Percentiles rank a stretch among this genome's conserved stretches.
phyloP scores from a whole-genome alignment of 192 early-diverging fungal species.

The Rhizophagus clarus region DNA sequence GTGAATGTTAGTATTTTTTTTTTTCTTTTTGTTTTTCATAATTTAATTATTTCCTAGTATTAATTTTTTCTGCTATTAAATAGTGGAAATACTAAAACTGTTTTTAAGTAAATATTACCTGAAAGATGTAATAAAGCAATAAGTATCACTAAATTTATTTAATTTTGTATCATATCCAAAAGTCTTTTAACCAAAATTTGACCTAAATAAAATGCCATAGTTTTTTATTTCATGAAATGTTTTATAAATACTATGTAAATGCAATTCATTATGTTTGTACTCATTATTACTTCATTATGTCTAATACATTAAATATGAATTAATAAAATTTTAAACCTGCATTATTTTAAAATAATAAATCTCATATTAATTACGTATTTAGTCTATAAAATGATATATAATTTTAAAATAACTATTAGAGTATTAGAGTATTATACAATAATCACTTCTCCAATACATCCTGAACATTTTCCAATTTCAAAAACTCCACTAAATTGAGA shows the following conservation, averaged over 20 bases:
- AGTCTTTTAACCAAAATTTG: too few species aligned
- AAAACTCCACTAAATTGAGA: constrained; percentile 10
- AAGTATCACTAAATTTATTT: too few species aligned
- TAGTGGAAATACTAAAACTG: constrained; percentile 5
- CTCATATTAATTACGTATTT: neutral
- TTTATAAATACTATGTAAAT: too few species aligned
- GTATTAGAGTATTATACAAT: constrained; percentile 4
- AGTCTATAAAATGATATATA: too few species aligned
- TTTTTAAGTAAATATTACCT: constrained; percentile 33
- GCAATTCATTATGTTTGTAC: too few species aligned
- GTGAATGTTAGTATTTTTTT: constrained; percentile 1
- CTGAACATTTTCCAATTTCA: constrained; percentile 28
- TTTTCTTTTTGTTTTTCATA: neutral
- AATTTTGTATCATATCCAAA: too few species aligned
- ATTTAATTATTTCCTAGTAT: neutral
- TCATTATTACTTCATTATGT: too few species aligned
- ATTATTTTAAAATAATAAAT: too few species aligned
- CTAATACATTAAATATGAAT: too few species aligned
- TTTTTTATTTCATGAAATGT: too few species aligned
- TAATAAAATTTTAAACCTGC: too few species aligned
- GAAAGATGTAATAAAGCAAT: constrained; percentile 1
- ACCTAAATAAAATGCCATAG: too few species aligned
- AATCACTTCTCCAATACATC: constrained; percentile 30
- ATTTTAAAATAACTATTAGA: neutral
- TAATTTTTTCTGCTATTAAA: neutral